Evolutionary conservation across 306 rosid genomes (phyloP), one percentile per base, ranked within the genome.

Genomic region (Inga oerstediana): DNA sequence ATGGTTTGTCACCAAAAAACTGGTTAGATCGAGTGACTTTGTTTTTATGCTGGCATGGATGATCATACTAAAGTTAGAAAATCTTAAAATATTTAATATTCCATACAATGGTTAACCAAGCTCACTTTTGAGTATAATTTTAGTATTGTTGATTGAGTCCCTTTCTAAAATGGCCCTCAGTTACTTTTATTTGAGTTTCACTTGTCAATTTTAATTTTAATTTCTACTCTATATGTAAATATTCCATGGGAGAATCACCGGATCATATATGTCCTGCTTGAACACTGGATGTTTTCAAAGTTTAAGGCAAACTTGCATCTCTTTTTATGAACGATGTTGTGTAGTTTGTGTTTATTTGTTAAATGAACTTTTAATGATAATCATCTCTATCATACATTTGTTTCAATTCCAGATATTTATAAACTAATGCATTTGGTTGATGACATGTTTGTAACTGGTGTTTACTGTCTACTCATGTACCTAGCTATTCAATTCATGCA

Each of bases 361-460:
- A 43, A 56, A 39, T 79, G 69, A 46, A 78, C 61, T 59, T 78
- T 46, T 51, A 19, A 83, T 22, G 24, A 24, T 30, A 49, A 49
- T 74, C 13, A 51, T 74, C 66, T 19, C 10, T 32, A 24, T 30
- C 64, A 41, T 65, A 43, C 20, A 9, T 73, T 74, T 79, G 16
- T 73, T 20, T 61, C 66, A 65, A 52, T 49, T 68, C 59, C 13
- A 37, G 39, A 22, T 45, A 59, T 72, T 43, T 8, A 37, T 66
- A 66, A 74, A 20, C 16, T 46, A 48, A 80, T 45, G 49, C 59
- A 34, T 35, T 75, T 74, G 66, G n/a, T 19, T 56, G 64, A 44
- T 43, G 61, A 58, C 44, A 45, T 43, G 39, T 30, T 61, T 80
- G 41, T 72, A 12, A 59, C 13, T 58, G 72, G 64, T 72, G 72